Conservation (phyloP, 495 filamentous ascomycete species). For the Melanomma pulvis-pyrius region DNA sequence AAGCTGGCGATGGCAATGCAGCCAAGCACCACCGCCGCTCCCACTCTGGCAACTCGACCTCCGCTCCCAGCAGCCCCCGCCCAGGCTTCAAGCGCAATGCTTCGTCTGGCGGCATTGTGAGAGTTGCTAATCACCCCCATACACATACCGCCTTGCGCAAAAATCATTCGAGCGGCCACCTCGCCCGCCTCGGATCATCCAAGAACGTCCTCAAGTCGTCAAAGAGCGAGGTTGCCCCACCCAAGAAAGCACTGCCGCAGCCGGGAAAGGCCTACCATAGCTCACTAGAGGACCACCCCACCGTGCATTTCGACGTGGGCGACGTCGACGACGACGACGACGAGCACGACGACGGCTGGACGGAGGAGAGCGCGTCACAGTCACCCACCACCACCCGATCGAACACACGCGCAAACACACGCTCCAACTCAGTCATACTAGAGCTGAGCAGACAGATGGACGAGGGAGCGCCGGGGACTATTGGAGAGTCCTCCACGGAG, state of each 20-base stretch:
- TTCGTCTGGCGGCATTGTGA: conserved; percentile 40
- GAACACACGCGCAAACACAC: conserved; percentile 47
- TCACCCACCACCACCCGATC: conserved; percentile 48
- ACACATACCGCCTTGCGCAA: conserved; percentile 42
- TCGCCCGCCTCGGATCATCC: conserved; percentile 37
- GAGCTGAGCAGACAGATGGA: conserved; percentile 12
- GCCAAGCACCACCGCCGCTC: conserved; percentile 38
- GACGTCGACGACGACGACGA: conserved; percentile 41
- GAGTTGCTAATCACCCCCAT: conserved; percentile 29
- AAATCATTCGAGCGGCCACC: conserved; percentile 45
- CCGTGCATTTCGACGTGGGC: conserved; percentile 40
- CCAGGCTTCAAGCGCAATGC: conserved; percentile 43
- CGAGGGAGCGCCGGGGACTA: neutral
- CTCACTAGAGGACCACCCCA: conserved; percentile 32
- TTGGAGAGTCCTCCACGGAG: conserved; percentile 5
- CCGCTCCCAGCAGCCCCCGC: conserved; percentile 39
- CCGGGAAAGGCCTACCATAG: conserved; percentile 23
- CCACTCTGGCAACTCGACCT: conserved; percentile 35
- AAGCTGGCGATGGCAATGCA: conserved; percentile 28
- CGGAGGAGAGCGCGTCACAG: conserved; percentile 49
- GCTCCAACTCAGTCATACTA: conserved; percentile 44
- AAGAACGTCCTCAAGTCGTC: conserved; percentile 43
- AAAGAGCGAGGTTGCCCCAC: conserved; percentile 37
- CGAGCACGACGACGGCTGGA: conserved; percentile 47
- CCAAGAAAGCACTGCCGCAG: conserved; percentile 28